Evolutionary conservation across 257 asterid species (phyloP).

Genomic region (Solanum gandarillasii): DNA sequence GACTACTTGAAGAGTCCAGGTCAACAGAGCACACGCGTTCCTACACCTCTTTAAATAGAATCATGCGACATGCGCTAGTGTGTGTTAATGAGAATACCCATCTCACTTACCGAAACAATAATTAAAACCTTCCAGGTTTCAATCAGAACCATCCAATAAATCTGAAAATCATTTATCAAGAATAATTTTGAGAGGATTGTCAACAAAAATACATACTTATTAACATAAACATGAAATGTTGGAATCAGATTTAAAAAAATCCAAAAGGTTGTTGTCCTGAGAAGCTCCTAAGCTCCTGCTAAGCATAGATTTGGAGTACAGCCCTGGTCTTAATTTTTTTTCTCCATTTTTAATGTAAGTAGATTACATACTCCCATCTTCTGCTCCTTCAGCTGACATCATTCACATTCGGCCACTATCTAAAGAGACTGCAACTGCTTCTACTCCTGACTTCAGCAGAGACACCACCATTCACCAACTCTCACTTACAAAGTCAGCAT

Average conservation of each 20-base stretch:
- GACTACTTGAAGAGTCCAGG: not conserved
- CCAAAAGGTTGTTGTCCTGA: not conserved
- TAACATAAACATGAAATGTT: not conserved
- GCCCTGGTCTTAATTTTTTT: not conserved
- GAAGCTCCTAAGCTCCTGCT: not conserved
- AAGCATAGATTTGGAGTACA: not conserved
- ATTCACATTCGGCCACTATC: not conserved
- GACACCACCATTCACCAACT: not conserved
- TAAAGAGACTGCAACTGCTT: not conserved
- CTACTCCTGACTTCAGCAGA: not conserved
- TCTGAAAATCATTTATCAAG: not conserved
- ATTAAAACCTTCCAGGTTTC: not conserved
- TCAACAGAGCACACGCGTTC: not conserved
- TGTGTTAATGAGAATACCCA: not conserved
- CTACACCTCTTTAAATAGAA: not conserved
- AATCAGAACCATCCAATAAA: not conserved
- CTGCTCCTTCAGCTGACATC: not conserved
- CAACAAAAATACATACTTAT: not conserved
- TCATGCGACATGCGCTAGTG: not conserved
- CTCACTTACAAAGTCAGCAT: not conserved
- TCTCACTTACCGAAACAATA: not conserved
- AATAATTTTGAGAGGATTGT: not conserved
- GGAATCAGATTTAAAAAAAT: not conserved
- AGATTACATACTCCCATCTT: not conserved
- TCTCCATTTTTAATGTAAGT: not conserved